Evolutionary conservation across 768 basidiomycete genomes (phyloP), one percentile per base, ranked within the genome.

Genomic region (Gloeostereum incarnatum): DNA sequence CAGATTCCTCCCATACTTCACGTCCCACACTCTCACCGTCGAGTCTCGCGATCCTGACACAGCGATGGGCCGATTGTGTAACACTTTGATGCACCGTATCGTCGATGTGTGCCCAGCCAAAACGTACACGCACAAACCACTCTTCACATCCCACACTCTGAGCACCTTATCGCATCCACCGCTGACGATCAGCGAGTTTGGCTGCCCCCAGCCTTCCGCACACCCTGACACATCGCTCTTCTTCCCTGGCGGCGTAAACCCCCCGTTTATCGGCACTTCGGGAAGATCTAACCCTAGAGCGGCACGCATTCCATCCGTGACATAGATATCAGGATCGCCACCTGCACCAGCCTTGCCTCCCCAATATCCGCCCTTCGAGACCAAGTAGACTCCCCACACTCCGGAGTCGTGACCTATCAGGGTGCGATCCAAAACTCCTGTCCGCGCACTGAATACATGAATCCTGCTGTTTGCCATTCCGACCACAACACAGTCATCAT

Each of bases 151-250:
- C 93, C 93, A 97, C 0, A 99, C 88, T 24, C 83, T 68, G n/a
- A 99, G 62, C 31, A 76, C 73, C 48, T 92, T 83, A 53, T 99
- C 94, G 50, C 94, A 96, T 4, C 92, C 93, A 1, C 88, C 93
- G 43, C 84, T 91, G 17, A 98, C 83, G 14, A 94, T 77, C 4
- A 96, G 62, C 5, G 88, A 66, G 35, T 77, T 75, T 2, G 78
- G 75, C 53, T 93, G 87, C 0, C 93, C 92, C 88, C 90, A 97
- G 1, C 94, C 94, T 37, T 76, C 69, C 0, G 84, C 81, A 2
- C 85, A 72, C 37, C 76, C 74, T 43, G 79, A 77, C 11, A 66
- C 60, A 41, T 71, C 67, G 38, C 70, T 78, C 29, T 30, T 30
- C 29, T 13, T 30, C 29, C 3, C 17, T n/a, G n/a, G n/a, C n/a